Conservation (phyloP, 441 rosid species). For the Adansonia madagascariensis region DNA sequence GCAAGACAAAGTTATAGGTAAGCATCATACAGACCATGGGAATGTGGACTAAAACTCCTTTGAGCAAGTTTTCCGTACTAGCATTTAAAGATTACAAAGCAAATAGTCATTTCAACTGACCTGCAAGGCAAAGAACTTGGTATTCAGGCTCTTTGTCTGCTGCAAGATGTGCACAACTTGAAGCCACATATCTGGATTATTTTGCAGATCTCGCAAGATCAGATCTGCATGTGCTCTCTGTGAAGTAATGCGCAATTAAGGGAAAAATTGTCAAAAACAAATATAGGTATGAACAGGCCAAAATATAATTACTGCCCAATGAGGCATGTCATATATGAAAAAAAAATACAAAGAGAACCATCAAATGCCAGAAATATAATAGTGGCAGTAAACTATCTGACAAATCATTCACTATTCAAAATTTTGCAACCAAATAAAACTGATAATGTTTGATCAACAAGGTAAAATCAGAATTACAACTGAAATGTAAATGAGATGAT, state of each 20-base stretch:
- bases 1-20: background rate
- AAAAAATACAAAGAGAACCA: background rate
- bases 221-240: slow-evolving; percentile 83
- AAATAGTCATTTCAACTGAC: slow-evolving; percentile 42
- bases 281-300: slow-evolving; percentile 7
- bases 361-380: background rate
- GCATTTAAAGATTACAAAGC: background rate
- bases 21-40: background rate
- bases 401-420: background rate
- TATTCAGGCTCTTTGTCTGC: slow-evolving; percentile 78
- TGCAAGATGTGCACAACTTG: slow-evolving; percentile 96
- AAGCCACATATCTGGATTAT: slow-evolving; percentile 96
- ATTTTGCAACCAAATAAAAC: background rate
- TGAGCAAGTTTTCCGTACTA: background rate
- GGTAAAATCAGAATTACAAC: background rate
- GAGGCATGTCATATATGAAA: background rate
- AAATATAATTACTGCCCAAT: background rate
- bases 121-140: slow-evolving; percentile 98
- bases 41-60: slow-evolving; percentile 3
- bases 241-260: slow-evolving; percentile 22
- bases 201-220: slow-evolving; percentile 92
- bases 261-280: background rate
- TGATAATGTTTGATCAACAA: background rate
- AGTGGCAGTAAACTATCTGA: background rate
- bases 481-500: background rate